phyloP scores from a whole-genome alignment of 768 basidiomycete genomes.

The Pleurotus giganteus region DNA sequence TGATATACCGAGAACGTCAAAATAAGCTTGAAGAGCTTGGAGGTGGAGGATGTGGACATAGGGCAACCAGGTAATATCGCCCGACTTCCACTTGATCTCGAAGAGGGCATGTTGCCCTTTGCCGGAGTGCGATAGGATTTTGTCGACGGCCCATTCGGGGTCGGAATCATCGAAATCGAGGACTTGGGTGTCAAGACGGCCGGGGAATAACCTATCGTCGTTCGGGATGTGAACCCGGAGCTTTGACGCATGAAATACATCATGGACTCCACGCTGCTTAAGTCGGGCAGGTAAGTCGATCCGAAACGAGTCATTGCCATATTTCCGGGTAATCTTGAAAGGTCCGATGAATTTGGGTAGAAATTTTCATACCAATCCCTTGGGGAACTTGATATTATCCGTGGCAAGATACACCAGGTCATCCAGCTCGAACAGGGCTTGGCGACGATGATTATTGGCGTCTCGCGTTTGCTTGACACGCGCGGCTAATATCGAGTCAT shows the following conservation, averaged over 20 bases:
- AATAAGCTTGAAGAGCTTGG: conserved; percentile 21
- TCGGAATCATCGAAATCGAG: conserved; percentile 10
- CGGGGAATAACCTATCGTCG: conserved; percentile 34
- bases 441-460: conserved; percentile 20
- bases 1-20: conserved; percentile 25
- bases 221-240: conserved; percentile 30
- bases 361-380: conserved; percentile 24
- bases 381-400: conserved; percentile 24
- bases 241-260: conserved; percentile 34
- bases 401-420: conserved; percentile 30
- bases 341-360: conserved; percentile 30
- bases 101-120: conserved; percentile 17
- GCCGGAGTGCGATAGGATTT: conserved; percentile 21
- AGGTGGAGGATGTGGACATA: conserved; percentile 21
- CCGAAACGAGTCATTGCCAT: conserved; percentile 15
- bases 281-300: conserved; percentile 17
- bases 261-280: conserved; percentile 22
- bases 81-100: conserved; percentile 26
- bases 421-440: conserved; percentile 17
- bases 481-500: conserved; percentile 23
- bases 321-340: conserved; percentile 17
- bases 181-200: conserved; percentile 20
- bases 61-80: conserved; percentile 31
- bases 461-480: conserved; percentile 19
- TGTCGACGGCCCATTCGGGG: conserved; percentile 25